Percentiles rank a stretch among this genome's conserved stretches.
These are phyloP conservation scores for Stachybotrys elegans DNA, from an alignment of 2,329 filamentous ascomycete genomes.

Conservation along the genomic window DNA sequence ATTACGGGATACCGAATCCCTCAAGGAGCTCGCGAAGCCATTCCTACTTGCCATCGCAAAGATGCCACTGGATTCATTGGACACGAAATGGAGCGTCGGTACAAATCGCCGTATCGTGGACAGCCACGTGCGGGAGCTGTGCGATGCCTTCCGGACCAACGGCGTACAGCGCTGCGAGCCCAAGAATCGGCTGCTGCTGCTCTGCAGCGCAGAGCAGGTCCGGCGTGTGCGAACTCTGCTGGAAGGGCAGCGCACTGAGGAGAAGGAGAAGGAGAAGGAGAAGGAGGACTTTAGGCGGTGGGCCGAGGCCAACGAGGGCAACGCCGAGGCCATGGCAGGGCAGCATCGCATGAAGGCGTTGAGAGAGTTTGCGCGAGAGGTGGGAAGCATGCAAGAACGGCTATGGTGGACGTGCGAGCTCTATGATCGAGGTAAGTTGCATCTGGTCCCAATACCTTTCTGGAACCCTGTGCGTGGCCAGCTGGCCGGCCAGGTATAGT, in stretches of 20 bases:
- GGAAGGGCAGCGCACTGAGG: too few species aligned
- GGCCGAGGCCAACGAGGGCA: slow-evolving; percentile 4
- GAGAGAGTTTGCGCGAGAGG: slow-evolving; percentile 5
- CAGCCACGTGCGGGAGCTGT: too few species aligned
- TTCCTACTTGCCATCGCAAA: too few species aligned
- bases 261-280: background rate
- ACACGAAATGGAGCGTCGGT: background rate
- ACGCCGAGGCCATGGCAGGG: slow-evolving; percentile 10
- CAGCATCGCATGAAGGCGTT: slow-evolving; percentile 10
- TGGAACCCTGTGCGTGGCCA: too few species aligned
- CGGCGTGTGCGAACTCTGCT: too few species aligned
- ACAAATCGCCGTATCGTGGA: background rate
- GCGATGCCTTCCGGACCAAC: too few species aligned
- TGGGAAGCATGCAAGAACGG: slow-evolving; percentile 1
- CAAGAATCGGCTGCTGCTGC: background rate
- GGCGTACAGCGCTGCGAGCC: too few species aligned
- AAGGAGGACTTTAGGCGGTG: slow-evolving; percentile 3
- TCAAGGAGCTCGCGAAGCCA: too few species aligned
- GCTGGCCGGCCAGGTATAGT: too few species aligned
- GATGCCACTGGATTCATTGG: background rate
- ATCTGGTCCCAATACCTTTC: too few species aligned
- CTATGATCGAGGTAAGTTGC: slow-evolving; percentile 9
- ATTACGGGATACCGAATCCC: background rate
- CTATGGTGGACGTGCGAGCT: slow-evolving; percentile 11
- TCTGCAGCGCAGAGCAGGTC: background rate